Percentiles rank a stretch among this genome's conserved stretches.
phyloP scores from a whole-genome alignment of 1,284 basidiomycete genomes.

The Ceratobasidium sp. region DNA sequence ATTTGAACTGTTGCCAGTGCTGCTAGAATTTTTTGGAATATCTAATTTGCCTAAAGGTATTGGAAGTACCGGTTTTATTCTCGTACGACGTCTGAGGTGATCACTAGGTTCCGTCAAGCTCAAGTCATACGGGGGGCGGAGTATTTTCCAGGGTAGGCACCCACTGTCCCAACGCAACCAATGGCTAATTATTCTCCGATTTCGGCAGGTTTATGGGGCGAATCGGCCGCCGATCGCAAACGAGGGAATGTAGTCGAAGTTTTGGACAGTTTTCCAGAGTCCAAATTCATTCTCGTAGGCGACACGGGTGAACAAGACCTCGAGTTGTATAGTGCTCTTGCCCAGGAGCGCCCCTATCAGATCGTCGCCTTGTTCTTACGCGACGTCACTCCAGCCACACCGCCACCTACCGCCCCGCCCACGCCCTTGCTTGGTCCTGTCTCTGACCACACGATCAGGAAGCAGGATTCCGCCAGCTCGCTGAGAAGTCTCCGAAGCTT shows the following conservation, averaged over 20 bases:
- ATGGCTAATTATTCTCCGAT: constrained; percentile 55
- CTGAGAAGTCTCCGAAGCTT: constrained; percentile 56
- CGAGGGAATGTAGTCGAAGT: constrained; percentile 77
- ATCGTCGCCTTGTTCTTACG: constrained; percentile 81
- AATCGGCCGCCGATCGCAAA: constrained; percentile 79
- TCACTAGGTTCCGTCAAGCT: constrained; percentile 71
- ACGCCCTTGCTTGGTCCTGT: constrained; percentile 21
- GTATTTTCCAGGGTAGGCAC: constrained; percentile 73
- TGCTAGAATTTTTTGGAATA: constrained; percentile 80
- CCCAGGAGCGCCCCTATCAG: constrained; percentile 71
- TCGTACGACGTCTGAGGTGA: constrained; percentile 45
- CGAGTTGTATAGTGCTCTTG: constrained; percentile 80
- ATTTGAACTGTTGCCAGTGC: constrained; percentile 82
- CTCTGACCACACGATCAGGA: constrained; percentile 8
- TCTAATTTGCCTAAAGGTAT: constrained; percentile 73
- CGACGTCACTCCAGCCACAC: constrained; percentile 64
- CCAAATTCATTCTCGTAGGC: constrained; percentile 84
- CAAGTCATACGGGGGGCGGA: constrained; percentile 83
- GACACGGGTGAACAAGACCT: constrained; percentile 91
- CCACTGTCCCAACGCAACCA: constrained; percentile 22
- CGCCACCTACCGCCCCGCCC: constrained; percentile 51
- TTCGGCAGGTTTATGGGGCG: constrained; percentile 54
- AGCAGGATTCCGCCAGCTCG: constrained; percentile 65
- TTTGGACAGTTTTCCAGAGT: constrained; percentile 77
- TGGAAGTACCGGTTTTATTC: constrained; percentile 44